Percentiles rank a stretch among this genome's conserved stretches.
phyloP scores from a whole-genome alignment of 352 stramenopile species.

The Globisporangium canariense region DNA sequence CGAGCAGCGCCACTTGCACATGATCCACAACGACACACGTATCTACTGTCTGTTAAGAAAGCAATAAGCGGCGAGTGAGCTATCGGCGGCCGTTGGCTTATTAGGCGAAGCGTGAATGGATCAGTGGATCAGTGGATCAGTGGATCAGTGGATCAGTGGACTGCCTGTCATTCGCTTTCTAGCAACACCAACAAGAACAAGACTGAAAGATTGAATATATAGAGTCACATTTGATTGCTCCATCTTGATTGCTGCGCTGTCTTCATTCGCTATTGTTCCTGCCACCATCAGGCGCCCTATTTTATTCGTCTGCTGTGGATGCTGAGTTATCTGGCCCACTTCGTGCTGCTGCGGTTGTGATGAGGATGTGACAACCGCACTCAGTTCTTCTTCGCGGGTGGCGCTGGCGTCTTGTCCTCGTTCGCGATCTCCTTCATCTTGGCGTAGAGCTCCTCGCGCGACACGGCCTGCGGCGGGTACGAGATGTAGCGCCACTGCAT shows the following conservation, averaged over 20 bases:
- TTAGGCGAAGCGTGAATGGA: slow-evolving; percentile 1
- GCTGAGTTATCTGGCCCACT: not conserved
- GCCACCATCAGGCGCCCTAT: not conserved
- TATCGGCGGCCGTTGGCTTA: not conserved
- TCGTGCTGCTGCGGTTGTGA: not conserved
- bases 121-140: not conserved
- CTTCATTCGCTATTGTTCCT: not conserved
- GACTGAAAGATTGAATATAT: slow-evolving; percentile 14
- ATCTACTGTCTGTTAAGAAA: slow-evolving; percentile 93
- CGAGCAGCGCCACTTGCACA: slow-evolving; percentile 95
- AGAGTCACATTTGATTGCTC: slow-evolving; percentile 15
- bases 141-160: too few species aligned
- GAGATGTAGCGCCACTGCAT: slow-evolving; percentile 82
- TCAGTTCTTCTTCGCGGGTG: slow-evolving; percentile 17
- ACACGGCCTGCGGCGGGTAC: slow-evolving; percentile 73
- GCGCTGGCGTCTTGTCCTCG: slow-evolving; percentile 40
- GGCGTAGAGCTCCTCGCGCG: slow-evolving; percentile 71
- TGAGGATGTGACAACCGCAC: not conserved
- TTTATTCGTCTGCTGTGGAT: not conserved
- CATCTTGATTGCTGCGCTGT: not conserved
- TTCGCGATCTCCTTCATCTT: slow-evolving; percentile 73
- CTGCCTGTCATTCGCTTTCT: not conserved
- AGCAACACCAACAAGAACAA: not conserved
- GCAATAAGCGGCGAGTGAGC: slow-evolving; percentile 43
- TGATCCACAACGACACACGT: slow-evolving; percentile 96